Evolutionary conservation across 208 protist genomes (phyloP).

Genomic region (Borovskyia barvae): DNA sequence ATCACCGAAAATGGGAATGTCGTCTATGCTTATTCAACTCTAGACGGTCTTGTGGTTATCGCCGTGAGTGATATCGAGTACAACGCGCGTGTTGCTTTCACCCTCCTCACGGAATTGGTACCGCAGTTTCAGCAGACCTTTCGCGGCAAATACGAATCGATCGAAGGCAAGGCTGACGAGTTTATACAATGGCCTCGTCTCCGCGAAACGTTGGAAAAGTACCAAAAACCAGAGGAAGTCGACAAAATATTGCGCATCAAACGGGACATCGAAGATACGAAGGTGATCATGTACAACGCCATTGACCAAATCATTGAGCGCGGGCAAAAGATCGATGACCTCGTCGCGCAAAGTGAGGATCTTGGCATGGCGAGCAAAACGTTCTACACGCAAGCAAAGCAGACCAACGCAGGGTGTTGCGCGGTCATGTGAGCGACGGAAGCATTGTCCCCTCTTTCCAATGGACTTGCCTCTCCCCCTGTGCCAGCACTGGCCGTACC

Average conservation of each 20-base stretch:
- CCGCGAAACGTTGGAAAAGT: slow-evolving; percentile 68
- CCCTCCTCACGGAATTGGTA: slow-evolving; percentile 66
- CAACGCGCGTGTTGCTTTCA: slow-evolving; percentile 83
- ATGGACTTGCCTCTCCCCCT: no score
- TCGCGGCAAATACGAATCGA: slow-evolving; percentile 77
- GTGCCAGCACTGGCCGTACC: no score
- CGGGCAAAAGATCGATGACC: slow-evolving; percentile 89
- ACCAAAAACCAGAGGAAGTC: slow-evolving; percentile 89
- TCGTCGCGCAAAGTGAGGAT: slow-evolving; percentile 83
- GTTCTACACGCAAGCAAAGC: slow-evolving; percentile 89
- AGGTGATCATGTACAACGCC: slow-evolving; percentile 92
- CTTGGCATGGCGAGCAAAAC: slow-evolving; percentile 84
- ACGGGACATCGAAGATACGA: slow-evolving; percentile 89
- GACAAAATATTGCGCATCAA: slow-evolving; percentile 91
- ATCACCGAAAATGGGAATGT: slow-evolving; percentile 84
- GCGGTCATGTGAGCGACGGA: slow-evolving; percentile 69
- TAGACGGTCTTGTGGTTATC: slow-evolving; percentile 78
- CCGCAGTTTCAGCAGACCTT: slow-evolving; percentile 82
- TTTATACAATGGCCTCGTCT: slow-evolving; percentile 80
- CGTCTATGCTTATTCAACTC: slow-evolving; percentile 61
- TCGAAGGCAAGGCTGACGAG: slow-evolving; percentile 58
- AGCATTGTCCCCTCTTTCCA: no score
- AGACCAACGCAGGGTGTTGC: slow-evolving; percentile 88
- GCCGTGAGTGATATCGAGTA: slow-evolving; percentile 89
- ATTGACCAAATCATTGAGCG: slow-evolving; percentile 90